Evolutionary conservation across 2,329 filamentous ascomycete species (phyloP).

Genomic region (Xylariaceae sp.): DNA sequence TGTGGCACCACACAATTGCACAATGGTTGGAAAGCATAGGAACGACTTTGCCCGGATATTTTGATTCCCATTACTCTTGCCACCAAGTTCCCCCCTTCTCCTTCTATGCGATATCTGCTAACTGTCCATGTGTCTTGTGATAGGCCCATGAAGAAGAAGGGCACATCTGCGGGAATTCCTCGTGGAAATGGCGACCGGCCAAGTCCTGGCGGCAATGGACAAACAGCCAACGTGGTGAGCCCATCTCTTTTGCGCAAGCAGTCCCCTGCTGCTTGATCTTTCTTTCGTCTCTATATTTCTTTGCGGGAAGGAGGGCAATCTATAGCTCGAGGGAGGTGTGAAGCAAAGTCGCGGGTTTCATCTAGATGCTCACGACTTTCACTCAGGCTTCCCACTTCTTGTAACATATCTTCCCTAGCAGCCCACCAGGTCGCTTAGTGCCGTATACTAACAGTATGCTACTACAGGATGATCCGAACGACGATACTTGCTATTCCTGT

Average conservation of each 20-base stretch:
- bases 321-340: background rate
- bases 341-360: slow-evolving; percentile 21
- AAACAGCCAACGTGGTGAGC: slow-evolving; percentile 49
- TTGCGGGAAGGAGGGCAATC: background rate
- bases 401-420: slow-evolving; percentile 34
- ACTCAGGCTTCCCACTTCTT: slow-evolving; percentile 32
- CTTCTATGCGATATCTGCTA: slow-evolving; percentile 19
- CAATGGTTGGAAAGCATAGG: slow-evolving; percentile 22
- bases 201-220: slow-evolving; percentile 56
- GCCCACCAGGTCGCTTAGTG: slow-evolving; percentile 26
- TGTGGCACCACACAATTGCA: slow-evolving; percentile 33
- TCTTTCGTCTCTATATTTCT: background rate
- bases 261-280: background rate
- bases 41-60: slow-evolving; percentile 15
- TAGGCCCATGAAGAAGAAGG: slow-evolving; percentile 73
- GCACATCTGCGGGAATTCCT: slow-evolving; percentile 63
- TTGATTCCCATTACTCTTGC: slow-evolving; percentile 12
- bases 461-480: slow-evolving; percentile 61
- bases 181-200: slow-evolving; percentile 59
- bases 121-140: slow-evolving; percentile 15
- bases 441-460: slow-evolving; percentile 32
- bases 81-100: background rate
- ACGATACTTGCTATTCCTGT: slow-evolving; percentile 86
- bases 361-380: slow-evolving; percentile 16
- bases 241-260: slow-evolving; percentile 1